Base-by-base conservation (phyloP, 2,329 filamentous ascomycete species). In the Keithomyces neogunnii region DNA sequence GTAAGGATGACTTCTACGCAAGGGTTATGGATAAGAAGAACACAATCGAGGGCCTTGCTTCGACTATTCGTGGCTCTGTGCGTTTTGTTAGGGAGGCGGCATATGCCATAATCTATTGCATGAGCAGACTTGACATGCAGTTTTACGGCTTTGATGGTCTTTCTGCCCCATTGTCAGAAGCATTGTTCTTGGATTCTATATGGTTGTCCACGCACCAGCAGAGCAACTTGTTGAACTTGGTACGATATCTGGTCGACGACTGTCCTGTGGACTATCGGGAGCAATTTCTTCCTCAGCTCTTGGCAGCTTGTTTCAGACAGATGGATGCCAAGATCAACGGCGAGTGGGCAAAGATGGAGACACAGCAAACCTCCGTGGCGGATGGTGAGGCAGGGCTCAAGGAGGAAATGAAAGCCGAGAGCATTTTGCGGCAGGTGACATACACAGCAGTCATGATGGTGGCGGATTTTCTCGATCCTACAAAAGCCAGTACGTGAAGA, bases 341-440 rank as follows among this genome's bases (percentile, higher is more conserved):
- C 0, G 92, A 97, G 65, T 99, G 93, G 93, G 81, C 85, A 55
- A 81, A 82, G 57, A 82, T 96, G 52, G 81, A 84, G 63, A 71
- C 78, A 56, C 73, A 81, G 56, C 78, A 86, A 58, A 73, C 72
- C 26, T 72, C 82, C 10, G 78, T 80, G 42, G 78, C 84, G 1
- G 84, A 84, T 3, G 84, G 85, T 26, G 89, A 91, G 51, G 88
- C 88, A n/a, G 68, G 63, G 53, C 72, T 99, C 49, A 88, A 88
- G 1, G 90, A 96, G 59, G 93, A 99, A 71, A 99, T 99, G 93
- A 96, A 96, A 69, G 85, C 89, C 5, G 93, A 99, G 67, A 97
- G 92, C 63, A 95, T 99, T 32, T 73, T 99, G 45, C 83, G 93
- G 26, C 90, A 96, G 65, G 78, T 97, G 47, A 96, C 92, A 0